Evolutionary conservation across 768 basidiomycete genomes (phyloP), one percentile per base, ranked within the genome.

Genomic region (Collybiopsis confluens): DNA sequence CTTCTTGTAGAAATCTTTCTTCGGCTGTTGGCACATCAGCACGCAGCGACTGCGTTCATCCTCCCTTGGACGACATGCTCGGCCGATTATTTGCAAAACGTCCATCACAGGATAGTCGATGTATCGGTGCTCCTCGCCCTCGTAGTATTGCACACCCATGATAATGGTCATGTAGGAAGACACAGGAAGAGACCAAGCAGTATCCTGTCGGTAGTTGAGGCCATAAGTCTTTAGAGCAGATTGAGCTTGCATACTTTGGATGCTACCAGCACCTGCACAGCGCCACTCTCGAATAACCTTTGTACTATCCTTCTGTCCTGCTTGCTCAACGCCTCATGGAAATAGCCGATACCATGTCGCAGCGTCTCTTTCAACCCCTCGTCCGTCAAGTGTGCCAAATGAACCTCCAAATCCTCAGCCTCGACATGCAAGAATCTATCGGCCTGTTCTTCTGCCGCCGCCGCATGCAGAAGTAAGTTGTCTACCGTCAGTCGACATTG

Each of bases 1-100:
- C 69, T 98, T 98, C 73, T 94, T 96, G 80, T 95, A 98, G 70
- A 98, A 99, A 66, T 98, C 96, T 69, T 98, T 99, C 33, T 95
- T 81, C 0, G 92, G 95, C 68, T 96, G 92, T 62, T 98, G 96
- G 63, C 92, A 93, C 94, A 99, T 98, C 35, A 98, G 73, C 2
- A 99, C 88, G 62, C 96, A 98, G 13, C 93, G 88, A 61, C 92
- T 94, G 55, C 88, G 85, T 2, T 88, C 85, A 60, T 98, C 97
- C 61, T 92, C 83, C 37, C 72, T 68, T 6, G 97, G 96, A 15
- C 95, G 86, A 67, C 95, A 98, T 0, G 97, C 97, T n/a, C 86
- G 83, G 40, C 96, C 97, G 86, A 98, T 96, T 96, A 99, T 98
- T 65, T 98, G 97, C 1, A 98, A 80, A 5, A 99, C 90, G 61